phyloP scores from a whole-genome alignment of 441 rosid genomes.

The Flueggea neowawraea region DNA sequence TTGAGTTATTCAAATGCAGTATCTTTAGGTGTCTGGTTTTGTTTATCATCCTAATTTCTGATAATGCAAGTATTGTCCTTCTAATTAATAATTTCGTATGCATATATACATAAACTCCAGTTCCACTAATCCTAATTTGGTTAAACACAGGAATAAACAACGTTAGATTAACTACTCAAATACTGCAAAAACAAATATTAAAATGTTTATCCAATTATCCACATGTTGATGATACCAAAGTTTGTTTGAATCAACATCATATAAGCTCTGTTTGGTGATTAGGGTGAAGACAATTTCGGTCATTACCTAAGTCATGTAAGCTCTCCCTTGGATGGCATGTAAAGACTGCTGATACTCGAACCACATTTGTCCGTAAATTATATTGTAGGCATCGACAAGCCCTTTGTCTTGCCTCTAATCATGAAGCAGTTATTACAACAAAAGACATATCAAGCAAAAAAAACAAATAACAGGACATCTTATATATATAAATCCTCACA shows the following conservation, averaged over 20 bases:
- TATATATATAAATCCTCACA: slow-evolving; percentile 1
- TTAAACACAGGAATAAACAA: neutral
- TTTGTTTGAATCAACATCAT: neutral
- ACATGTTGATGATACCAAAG: slow-evolving; percentile 10
- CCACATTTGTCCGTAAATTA: slow-evolving; percentile 13
- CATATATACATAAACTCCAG: too few species aligned
- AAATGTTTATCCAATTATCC: too few species aligned
- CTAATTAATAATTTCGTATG: too few species aligned
- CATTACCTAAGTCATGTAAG: neutral
- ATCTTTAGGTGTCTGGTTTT: too few species aligned
- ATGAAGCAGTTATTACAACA: slow-evolving; percentile 5
- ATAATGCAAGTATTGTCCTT: too few species aligned
- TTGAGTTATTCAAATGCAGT: too few species aligned
- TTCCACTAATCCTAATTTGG: too few species aligned
- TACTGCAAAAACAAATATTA: neutral
- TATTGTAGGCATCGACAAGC: slow-evolving; percentile 24
- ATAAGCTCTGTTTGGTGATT: too few species aligned
- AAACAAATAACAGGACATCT: neutral
- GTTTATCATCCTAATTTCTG: too few species aligned
- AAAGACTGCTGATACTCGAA: too few species aligned
- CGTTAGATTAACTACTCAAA: neutral
- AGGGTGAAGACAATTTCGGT: slow-evolving; percentile 1
- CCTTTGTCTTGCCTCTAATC: slow-evolving; percentile 6
- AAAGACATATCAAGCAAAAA: slow-evolving; percentile 1
- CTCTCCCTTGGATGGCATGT: neutral